Evolutionary conservation across 441 rosid genomes (phyloP).

Genomic region (Bruguiera hainesii): DNA sequence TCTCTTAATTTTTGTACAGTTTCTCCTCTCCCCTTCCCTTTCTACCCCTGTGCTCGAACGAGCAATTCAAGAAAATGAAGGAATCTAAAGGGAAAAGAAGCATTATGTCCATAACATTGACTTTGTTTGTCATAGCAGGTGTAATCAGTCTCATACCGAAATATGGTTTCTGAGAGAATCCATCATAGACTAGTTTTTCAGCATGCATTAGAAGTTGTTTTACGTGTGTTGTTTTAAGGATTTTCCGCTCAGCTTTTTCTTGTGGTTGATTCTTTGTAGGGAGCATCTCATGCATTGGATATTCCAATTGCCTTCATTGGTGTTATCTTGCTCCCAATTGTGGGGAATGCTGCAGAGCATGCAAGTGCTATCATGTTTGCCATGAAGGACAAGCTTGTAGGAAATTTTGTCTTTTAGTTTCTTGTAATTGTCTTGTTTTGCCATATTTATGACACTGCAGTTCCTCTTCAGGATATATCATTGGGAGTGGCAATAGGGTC

Average conservation of each 20-base stretch:
- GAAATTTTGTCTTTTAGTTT: slow-evolving; percentile 25
- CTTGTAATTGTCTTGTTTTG: not conserved
- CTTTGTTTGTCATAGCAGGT: too few relatives aligned
- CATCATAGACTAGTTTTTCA: not conserved
- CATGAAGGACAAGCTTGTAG: slow-evolving; percentile 93
- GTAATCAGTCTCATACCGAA: not conserved
- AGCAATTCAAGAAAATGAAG: too few relatives aligned
- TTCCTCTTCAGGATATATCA: slow-evolving; percentile 67
- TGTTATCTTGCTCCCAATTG: slow-evolving; percentile 81
- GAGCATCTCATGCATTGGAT: slow-evolving; percentile 68
- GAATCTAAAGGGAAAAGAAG: too few relatives aligned
- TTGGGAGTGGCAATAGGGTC: slow-evolving; percentile 97
- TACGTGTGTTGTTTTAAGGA: not conserved
- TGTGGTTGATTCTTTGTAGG: slow-evolving; percentile 36
- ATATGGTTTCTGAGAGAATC: not conserved
- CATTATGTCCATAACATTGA: too few relatives aligned
- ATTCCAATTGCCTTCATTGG: slow-evolving; percentile 82
- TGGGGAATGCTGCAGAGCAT: slow-evolving; percentile 96
- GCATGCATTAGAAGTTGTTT: not conserved
- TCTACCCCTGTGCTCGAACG: too few relatives aligned
- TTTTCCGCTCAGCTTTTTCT: not conserved
- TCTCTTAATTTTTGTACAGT: too few relatives aligned
- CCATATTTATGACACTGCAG: not conserved
- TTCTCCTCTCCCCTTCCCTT: too few relatives aligned
- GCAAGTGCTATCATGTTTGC: slow-evolving; percentile 95